These are phyloP conservation scores for Nicotiana tomentosiformis DNA, from an alignment of 257 asterid genomes.

Conservation along the genomic window DNA sequence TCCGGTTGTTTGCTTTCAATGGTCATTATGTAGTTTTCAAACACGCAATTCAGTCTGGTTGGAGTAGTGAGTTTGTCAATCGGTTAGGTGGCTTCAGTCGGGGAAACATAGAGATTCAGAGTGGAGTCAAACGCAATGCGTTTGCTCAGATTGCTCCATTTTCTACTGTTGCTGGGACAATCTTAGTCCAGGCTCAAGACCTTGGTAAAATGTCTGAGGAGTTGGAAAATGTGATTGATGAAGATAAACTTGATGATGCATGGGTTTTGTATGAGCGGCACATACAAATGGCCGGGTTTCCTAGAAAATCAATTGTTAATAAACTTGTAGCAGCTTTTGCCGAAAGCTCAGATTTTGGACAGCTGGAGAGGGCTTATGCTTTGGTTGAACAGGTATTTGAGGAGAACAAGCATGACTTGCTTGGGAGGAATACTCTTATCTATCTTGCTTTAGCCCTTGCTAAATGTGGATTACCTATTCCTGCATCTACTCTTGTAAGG, in stretches of 20 bases:
- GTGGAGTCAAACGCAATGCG: constrained; percentile 1
- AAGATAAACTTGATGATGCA: constrained; percentile 49
- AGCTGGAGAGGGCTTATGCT: constrained; percentile 69
- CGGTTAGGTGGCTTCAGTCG: background rate
- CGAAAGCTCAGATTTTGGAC: constrained; percentile 42
- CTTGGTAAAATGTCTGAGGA: constrained; percentile 70
- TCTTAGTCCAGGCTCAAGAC: constrained; percentile 87
- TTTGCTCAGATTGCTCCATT: constrained; percentile 28
- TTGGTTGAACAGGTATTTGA: constrained; percentile 65
- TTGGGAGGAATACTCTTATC: constrained; percentile 59
- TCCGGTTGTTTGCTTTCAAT: constrained; percentile 14
- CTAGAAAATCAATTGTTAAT: constrained; percentile 60
- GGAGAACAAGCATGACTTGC: constrained; percentile 54
- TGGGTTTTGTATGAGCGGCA: constrained; percentile 79
- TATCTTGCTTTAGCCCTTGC: constrained; percentile 73
- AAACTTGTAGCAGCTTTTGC: constrained; percentile 46
- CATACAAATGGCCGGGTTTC: constrained; percentile 67
- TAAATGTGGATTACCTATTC: constrained; percentile 55
- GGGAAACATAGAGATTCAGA: constrained; percentile 10
- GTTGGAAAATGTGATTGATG: constrained; percentile 53
- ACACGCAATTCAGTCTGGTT: constrained; percentile 14
- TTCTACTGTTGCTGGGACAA: constrained; percentile 48
- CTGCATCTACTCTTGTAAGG: constrained; percentile 72
- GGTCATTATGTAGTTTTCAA: constrained; percentile 16
- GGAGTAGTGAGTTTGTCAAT: constrained; percentile 16